Conservation (phyloP, 352 stramenopile species). For the Phytophthora pistaciae region DNA sequence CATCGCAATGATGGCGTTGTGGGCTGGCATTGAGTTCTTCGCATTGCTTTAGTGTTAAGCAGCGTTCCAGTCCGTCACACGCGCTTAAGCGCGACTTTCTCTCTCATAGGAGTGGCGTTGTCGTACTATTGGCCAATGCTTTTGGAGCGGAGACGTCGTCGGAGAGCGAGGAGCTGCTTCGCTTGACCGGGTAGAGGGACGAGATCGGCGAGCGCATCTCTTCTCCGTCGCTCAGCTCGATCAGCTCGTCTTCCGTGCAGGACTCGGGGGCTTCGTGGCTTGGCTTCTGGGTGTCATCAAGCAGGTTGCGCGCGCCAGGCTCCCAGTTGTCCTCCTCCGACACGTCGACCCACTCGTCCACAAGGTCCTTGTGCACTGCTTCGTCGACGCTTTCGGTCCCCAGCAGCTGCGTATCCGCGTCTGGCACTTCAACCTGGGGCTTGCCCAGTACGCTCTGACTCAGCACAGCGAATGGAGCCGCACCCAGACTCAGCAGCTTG, state of each 20-base stretch:
- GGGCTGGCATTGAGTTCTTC: neutral
- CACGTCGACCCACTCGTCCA: constrained; percentile 9
- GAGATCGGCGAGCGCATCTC: constrained; percentile 14
- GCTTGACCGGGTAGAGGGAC: constrained; percentile 13
- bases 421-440: constrained; percentile 19
- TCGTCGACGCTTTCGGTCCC: constrained; percentile 14
- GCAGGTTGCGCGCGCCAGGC: constrained; percentile 25
- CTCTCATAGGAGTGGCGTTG: neutral
- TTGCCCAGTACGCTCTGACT: constrained; percentile 11
- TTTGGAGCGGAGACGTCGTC: neutral
- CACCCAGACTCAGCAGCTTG: constrained; percentile 25
- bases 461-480: constrained; percentile 1
- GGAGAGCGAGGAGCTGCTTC: neutral
- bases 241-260: constrained; percentile 42
- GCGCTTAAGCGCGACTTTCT: neutral
- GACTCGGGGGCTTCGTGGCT: constrained; percentile 1
- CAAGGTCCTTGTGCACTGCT: constrained; percentile 11
- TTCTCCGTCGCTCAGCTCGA: constrained; percentile 55
- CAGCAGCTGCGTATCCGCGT: constrained; percentile 23
- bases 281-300: constrained; percentile 19
- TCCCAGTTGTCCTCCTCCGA: constrained; percentile 34
- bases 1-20: neutral
- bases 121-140: constrained; percentile 1
- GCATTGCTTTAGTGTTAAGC: neutral
- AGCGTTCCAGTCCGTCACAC: neutral